These are phyloP conservation scores for Taxawa tesnikishii DNA, from an alignment of 2,329 filamentous ascomycete genomes.

Conservation along the genomic window DNA sequence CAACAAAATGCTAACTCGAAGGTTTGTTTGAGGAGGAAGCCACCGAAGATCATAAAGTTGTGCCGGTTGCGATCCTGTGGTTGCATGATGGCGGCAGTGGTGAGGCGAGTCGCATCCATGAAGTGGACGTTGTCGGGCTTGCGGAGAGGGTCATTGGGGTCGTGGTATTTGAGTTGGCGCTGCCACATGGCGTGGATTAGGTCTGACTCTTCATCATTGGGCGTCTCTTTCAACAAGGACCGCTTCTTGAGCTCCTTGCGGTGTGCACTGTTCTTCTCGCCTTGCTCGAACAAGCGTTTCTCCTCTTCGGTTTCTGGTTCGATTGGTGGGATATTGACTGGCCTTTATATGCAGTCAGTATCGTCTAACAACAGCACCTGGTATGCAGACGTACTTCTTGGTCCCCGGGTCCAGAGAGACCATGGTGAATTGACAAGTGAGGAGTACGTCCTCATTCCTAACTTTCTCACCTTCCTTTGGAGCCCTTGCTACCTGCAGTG, in stretches of 20 bases:
- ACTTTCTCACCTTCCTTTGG: constrained; percentile 43
- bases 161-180: constrained; percentile 51
- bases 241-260: constrained; percentile 51
- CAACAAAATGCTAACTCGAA: constrained; percentile 69
- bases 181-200: constrained; percentile 66
- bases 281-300: constrained; percentile 47
- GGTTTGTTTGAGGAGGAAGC: constrained; percentile 60
- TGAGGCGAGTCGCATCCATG: constrained; percentile 52
- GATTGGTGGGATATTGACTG: constrained; percentile 49
- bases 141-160: constrained; percentile 41
- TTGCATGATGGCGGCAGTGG: constrained; percentile 63
- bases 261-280: constrained; percentile 53
- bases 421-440: constrained; percentile 69
- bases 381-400: constrained; percentile 37
- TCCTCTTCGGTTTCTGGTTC: constrained; percentile 53
- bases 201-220: constrained; percentile 58
- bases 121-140: constrained; percentile 46
- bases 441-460: constrained; percentile 49
- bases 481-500: constrained; percentile 59
- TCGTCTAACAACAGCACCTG: too few species aligned
- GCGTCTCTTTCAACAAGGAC: constrained; percentile 53
- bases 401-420: constrained; percentile 58
- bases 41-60: constrained; percentile 70
- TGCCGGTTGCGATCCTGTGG: constrained; percentile 59
- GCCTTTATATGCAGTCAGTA: too few species aligned